Evolutionary conservation across 148 eudicot species (phyloP), one percentile per base, ranked within the genome.

Genomic region (Nyssa sinensis): DNA sequence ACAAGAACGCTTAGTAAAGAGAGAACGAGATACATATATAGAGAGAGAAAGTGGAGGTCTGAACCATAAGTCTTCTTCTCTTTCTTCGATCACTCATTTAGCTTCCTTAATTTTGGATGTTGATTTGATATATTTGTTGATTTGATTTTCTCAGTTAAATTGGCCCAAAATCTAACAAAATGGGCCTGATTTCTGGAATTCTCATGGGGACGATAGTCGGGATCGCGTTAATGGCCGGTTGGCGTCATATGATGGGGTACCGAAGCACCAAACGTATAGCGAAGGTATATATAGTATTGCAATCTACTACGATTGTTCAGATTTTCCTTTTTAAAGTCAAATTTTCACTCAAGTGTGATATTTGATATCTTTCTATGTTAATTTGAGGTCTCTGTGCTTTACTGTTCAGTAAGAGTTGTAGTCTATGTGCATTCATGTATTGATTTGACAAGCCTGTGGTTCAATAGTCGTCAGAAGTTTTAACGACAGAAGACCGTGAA

Each of bases 161-260:
- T 47, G 41, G 23, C 44, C 7, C 16, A 16, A 65, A 59, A 33
- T 49, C 66, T 30, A 77, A 66, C 25, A 83, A 84, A 77, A 94
- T 94, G 98, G 98, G 98, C 63, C 81, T 94, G 74, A 83, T 92
- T 12, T 88, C 97, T 32, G 98, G 98, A 66, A 70, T 92, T 41
- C 68, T 94, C 80, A 84, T 90, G 81, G 97, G 98, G 81, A 85
- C 84, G 73, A 39, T 90, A 21, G 75, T 86, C 32, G 98, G 98
- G 80, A 78, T 94, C 61, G 93, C 81, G 5, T 68, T 92, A 69
- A 92, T 94, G 98, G 96, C 96, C 27, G 98, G 93, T 33, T 94
- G 93, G 98, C 80, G 74, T 25, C 88, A 87, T 10, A 94, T 94
- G 98, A 94, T 94, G 98, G 70, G 71, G 47, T 81, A 89, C 64